Conservation (phyloP, 2,329 filamentous ascomycete species). For the Pestalotiopsis fici region DNA sequence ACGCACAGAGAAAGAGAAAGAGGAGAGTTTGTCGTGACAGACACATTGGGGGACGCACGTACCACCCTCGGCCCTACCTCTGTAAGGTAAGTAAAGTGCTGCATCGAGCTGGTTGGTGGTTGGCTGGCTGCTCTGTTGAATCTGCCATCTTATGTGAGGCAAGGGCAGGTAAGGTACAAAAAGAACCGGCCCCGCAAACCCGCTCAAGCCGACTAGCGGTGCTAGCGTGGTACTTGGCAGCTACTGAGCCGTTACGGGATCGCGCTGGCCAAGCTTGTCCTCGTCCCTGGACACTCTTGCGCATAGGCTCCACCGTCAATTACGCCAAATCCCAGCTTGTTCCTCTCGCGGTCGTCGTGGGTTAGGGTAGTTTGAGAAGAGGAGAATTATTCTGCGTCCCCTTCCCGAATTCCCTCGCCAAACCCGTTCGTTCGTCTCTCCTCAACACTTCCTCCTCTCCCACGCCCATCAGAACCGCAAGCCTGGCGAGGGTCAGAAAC, state of each 20-base stretch:
- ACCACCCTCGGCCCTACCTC: background rate
- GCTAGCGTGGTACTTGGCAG: background rate
- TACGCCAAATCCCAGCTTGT: slow-evolving; percentile 13
- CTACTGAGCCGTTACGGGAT: background rate
- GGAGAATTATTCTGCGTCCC: slow-evolving; percentile 12
- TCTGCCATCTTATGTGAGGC: slow-evolving; percentile 14
- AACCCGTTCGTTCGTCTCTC: slow-evolving; percentile 9
- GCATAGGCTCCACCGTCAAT: slow-evolving; percentile 12
- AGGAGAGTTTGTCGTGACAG: too few relatives aligned
- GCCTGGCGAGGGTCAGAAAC: background rate
- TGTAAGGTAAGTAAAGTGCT: background rate
- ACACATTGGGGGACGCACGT: background rate
- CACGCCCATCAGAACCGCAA: background rate
- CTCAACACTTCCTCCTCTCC: background rate
- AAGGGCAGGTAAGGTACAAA: background rate
- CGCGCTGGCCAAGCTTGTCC: background rate
- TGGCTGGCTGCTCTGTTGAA: background rate
- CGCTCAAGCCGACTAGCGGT: background rate
- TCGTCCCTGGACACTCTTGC: slow-evolving; percentile 8
- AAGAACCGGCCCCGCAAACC: slow-evolving; percentile 3
- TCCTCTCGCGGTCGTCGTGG: slow-evolving; percentile 8
- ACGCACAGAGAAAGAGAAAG: too few relatives aligned
- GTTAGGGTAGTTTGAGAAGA: slow-evolving; percentile 14
- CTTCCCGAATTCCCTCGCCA: slow-evolving; percentile 13
- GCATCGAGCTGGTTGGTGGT: too few relatives aligned